A percentile compares a stretch with the other conserved stretches of the same genome.
Evolutionary conservation across 129 eudicot species (phyloP).

Genomic region (Rutidosis leptorrhynchoides): DNA sequence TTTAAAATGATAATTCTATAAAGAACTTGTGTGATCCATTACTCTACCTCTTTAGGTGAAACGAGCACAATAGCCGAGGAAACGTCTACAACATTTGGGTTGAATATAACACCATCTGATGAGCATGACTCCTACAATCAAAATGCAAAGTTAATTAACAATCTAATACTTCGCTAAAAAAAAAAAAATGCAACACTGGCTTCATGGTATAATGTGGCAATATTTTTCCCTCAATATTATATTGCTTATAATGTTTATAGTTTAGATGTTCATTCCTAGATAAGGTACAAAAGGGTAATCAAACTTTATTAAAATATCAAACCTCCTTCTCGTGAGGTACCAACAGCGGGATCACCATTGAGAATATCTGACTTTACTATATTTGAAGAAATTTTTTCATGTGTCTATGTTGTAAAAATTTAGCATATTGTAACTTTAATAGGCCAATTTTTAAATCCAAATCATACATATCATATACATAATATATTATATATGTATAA

Average conservation of each 20-base stretch:
- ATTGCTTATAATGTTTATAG: background rate
- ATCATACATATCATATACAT: background rate
- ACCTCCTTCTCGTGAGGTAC: conserved; percentile 27
- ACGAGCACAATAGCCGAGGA: conserved; percentile 26
- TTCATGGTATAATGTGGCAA: no score
- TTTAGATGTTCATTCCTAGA: background rate
- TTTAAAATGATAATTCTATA: conserved; percentile 13
- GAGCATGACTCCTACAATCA: conserved; percentile 37
- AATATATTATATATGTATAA: background rate
- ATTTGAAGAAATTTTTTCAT: conserved; percentile 24
- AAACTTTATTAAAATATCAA: background rate
- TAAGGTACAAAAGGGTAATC: background rate
- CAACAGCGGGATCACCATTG: background rate
- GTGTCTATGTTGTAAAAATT: background rate
- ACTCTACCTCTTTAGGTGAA: conserved; percentile 39
- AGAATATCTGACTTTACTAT: conserved; percentile 16
- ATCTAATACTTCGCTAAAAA: background rate
- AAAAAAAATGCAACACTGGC: background rate
- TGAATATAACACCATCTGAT: conserved; percentile 27
- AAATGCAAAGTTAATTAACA: background rate
- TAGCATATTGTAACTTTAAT: background rate
- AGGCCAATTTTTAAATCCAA: background rate
- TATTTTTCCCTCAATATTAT: background rate
- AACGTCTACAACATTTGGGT: conserved; percentile 19
- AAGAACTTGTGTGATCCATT: background rate